Percentiles rank a stretch among this genome's conserved stretches.
These are phyloP conservation scores for Closterium sp. DNA, from an alignment of 139 green algal genomes.

Conservation along the genomic window DNA sequence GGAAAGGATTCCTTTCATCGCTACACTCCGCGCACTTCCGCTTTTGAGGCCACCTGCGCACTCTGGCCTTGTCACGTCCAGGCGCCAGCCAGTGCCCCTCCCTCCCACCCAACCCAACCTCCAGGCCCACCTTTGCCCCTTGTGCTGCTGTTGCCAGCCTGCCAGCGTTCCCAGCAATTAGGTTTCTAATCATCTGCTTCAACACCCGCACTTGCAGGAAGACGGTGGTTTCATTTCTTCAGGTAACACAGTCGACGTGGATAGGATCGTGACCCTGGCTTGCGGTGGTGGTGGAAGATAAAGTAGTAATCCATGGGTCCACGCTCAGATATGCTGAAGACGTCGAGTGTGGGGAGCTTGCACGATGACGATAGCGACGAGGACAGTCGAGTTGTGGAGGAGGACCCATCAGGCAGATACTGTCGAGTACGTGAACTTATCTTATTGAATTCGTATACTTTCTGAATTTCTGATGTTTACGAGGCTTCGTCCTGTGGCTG, in stretches of 20 bases:
- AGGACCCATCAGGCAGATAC: constrained; percentile 68
- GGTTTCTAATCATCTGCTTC: not conserved
- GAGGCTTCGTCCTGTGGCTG: not conserved
- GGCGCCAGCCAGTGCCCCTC: not conserved
- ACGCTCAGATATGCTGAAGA: not conserved
- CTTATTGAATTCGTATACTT: not conserved
- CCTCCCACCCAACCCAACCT: not conserved
- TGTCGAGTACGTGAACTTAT: constrained; percentile 56
- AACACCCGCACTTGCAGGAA: not conserved
- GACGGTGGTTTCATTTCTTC: not conserved
- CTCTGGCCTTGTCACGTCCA: not conserved
- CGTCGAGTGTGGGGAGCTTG: not conserved
- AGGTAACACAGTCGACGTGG: not conserved
- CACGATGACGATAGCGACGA: constrained; percentile 50
- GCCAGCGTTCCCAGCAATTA: not conserved
- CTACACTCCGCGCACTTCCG: not conserved
- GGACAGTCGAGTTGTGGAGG: constrained; percentile 61
- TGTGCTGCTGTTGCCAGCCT: not conserved
- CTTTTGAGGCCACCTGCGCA: not conserved
- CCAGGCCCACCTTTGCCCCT: not conserved
- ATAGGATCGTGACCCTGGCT: not conserved
- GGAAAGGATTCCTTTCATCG: no score
- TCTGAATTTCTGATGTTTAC: no score
- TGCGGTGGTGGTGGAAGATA: not conserved
- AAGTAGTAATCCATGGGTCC: not conserved